phyloP scores from a whole-genome alignment of 148 eudicot species.

The Simmondsia chinensis region DNA sequence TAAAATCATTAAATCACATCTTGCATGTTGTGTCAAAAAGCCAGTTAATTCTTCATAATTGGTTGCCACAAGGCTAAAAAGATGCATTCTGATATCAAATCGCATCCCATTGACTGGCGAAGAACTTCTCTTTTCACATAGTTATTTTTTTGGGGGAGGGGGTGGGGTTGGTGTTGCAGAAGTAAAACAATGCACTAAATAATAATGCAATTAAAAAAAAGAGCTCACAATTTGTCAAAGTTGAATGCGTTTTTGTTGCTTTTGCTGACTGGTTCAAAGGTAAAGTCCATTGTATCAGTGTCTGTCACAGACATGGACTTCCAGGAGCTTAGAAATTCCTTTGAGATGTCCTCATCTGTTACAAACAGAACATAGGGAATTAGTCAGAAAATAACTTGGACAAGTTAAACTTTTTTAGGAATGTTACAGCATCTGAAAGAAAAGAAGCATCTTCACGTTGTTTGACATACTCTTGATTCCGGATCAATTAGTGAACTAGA shows the following conservation, averaged over 20 bases:
- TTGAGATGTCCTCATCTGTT: conserved; percentile 68
- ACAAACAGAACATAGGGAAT: not conserved
- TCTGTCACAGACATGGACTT: conserved; percentile 44
- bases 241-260: conserved; percentile 64
- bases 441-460: no score
- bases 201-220: conserved; percentile 5
- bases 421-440: no score
- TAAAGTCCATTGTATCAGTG: conserved; percentile 65
- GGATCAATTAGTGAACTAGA: no score
- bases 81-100: no score
- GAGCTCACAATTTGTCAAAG: conserved; percentile 71
- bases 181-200: conserved; percentile 1
- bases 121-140: no score
- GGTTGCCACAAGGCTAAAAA: no score
- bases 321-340: conserved; percentile 78
- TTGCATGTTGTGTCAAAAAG: no score
- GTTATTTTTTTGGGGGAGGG: not conserved
- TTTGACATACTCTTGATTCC: no score
- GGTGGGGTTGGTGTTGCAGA: not conserved
- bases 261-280: conserved; percentile 48
- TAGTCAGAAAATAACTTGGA: not conserved
- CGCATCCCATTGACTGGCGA: no score
- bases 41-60: no score
- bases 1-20: no score
- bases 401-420: not conserved